Percentiles rank a stretch among this genome's conserved stretches.
Conservation (phyloP, 495 filamentous ascomycete genomes). For the Diplogelasinospora grovesii region DNA sequence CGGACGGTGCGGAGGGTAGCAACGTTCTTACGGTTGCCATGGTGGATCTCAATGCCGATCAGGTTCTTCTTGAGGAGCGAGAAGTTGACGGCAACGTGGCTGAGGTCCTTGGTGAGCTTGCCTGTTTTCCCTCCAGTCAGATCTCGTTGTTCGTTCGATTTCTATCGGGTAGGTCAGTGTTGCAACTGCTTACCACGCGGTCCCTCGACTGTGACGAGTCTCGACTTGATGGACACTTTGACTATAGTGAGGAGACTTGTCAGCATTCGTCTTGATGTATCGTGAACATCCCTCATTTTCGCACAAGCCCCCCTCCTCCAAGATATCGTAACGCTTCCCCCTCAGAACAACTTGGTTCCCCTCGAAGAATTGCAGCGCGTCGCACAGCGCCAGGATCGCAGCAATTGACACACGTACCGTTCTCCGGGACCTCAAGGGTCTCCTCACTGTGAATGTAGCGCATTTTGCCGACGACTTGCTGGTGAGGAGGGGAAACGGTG, state of each 20-base stretch:
- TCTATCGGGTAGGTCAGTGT: too few relatives aligned
- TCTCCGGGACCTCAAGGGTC: slow-evolving; percentile 86
- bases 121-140: slow-evolving; percentile 46
- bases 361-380: slow-evolving; percentile 1
- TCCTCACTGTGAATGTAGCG: slow-evolving; percentile 97
- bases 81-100: slow-evolving; percentile 94
- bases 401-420: slow-evolving; percentile 63
- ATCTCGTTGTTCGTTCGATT: too few relatives aligned
- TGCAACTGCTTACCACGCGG: slow-evolving; percentile 58
- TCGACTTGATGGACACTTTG: slow-evolving; percentile 92
- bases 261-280: slow-evolving; percentile 29
- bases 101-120: slow-evolving; percentile 92
- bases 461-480: slow-evolving; percentile 60
- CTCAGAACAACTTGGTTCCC: neutral
- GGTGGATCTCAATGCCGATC: slow-evolving; percentile 95
- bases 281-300: too few relatives aligned
- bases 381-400: slow-evolving; percentile 6
- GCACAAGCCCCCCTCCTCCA: neutral
- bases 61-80: slow-evolving; percentile 68
- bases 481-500: slow-evolving; percentile 32
- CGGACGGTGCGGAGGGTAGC: slow-evolving; percentile 97
- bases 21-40: slow-evolving; percentile 93
- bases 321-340: neutral
- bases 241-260: slow-evolving; percentile 51
- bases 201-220: slow-evolving; percentile 91